Evolutionary conservation across 1,284 basidiomycete genomes (phyloP), one percentile per base, ranked within the genome.

Genomic region (Somion occarium): DNA sequence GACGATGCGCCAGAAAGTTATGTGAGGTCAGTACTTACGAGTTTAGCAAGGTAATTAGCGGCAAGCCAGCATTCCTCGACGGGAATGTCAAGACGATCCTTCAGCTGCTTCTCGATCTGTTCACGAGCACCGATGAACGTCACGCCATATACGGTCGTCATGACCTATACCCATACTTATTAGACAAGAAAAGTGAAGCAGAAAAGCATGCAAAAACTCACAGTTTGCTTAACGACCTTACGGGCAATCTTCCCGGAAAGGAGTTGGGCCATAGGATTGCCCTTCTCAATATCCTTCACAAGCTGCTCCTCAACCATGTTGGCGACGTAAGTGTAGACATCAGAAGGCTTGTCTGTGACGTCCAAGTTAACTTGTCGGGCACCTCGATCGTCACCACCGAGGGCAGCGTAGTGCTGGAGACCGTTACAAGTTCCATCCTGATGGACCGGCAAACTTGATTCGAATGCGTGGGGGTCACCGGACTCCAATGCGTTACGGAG

Each of bases 401-500:
- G 82, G 1, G 96, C 96, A 11, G 97, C 97, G 62, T 99, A 99
- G 68, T 99, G 96, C 72, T 99, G 96, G 60, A 99, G 75, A 44
- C 97, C 96, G 65, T 99, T 99, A 64, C 97, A 99, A 0, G 97
- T 98, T 1, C 96, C 97, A 63, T 99, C 97, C 71, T 99, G 97
- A 67, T 99, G 97, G 5, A 98, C 83, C 0, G 97, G 97, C 15
- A 98, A 75, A n/a, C 74, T 70, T 2, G 86, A 93, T 59, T 79
- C 72, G 71, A 81, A 98, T 22, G 72, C 69, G 30, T 75, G 73
- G 0, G 96, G 94, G 56, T 93, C 80, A 1, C 76, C 75, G 0
- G 88, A 88, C 27, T 87, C 77, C 0, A 94, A 73, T 1, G 97
- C 96, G 0, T 76, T 77, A 45, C 78, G 76, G 12, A 99, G 78